Evolutionary conservation across 2,329 filamentous ascomycete species (phyloP), one percentile per base, ranked within the genome.

Genomic region (Cytospora schulzeri): DNA sequence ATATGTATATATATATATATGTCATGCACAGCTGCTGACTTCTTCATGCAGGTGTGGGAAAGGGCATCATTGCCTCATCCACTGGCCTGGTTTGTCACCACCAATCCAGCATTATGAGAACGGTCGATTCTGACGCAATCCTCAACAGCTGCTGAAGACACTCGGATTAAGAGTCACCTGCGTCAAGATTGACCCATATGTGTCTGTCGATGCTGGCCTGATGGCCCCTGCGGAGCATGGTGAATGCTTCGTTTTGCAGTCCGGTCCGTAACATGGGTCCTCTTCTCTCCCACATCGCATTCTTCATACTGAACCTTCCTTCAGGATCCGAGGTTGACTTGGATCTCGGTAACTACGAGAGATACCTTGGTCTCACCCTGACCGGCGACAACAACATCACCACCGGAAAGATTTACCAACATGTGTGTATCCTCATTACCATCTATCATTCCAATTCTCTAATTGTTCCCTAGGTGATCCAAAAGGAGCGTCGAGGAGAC

Each of bases 341-440:
- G 15, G 84, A 87, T 70, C 78, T 87, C 53, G 84, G 84, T 24
- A 85, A 85, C 73, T 86, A 85, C 70, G 83, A 85, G 71, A 73
- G 81, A 66, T 96, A 96, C 75, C 88, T 97, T 62, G 89, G 89
- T 73, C 89, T 94, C 69, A 91, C 89, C 62, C 83, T 98, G 67
- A 92, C 88, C 11, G 84, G 89, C 67, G 93, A 97, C 71, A 92
- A 94, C 81, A 98, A 98, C 78, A 96, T 99, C 78, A 99, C 95
- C 4, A 97, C 94, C 7, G 95, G 95, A 74, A 97, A 98, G 81
- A 92, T 98, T 70, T 98, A 97, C 79, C 85, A 92, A 73, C 87
- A 91, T 72, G 93, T 97, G 61, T 93, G 97, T 71, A 84, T 89
- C 73, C 82, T 84, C 62, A 50, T 8, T 35, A 26, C 38, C 61